These are phyloP conservation scores for Nothophytophthora sp. DNA, from an alignment of 352 stramenopile species.

Conservation along the genomic window DNA sequence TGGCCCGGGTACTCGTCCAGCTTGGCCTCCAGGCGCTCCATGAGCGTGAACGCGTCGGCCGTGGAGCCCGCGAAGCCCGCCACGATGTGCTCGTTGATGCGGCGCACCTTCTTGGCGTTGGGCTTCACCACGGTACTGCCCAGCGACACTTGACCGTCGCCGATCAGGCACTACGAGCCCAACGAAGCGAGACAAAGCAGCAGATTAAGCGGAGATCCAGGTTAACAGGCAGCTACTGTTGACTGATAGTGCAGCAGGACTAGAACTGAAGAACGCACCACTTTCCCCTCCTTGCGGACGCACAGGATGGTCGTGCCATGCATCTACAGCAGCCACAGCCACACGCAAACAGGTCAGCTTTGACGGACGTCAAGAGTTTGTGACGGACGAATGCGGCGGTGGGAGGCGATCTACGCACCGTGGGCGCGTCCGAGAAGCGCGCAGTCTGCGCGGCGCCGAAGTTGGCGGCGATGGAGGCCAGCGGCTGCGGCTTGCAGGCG, in stretches of 20 bases:
- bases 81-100: constrained; percentile 94
- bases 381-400: too few relatives aligned
- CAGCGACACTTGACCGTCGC: constrained; percentile 98
- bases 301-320: constrained; percentile 98
- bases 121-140: constrained; percentile 96
- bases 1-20: constrained; percentile 98
- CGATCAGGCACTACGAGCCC: constrained; percentile 91
- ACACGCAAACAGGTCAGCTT: not conserved
- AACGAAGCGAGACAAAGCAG: not conserved
- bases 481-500: constrained; percentile 12
- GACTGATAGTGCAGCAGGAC: not conserved
- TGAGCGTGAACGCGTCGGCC: constrained; percentile 98
- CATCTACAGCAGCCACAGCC: constrained; percentile 48
- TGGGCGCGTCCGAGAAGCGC: constrained; percentile 57
- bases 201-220: too few relatives aligned
- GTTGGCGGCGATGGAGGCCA: constrained; percentile 14
- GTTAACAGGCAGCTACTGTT: too few relatives aligned
- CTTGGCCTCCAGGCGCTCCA: constrained; percentile 98
- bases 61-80: constrained; percentile 97
- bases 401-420: too few relatives aligned
- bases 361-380: too few relatives aligned
- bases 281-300: constrained; percentile 97
- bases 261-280: constrained; percentile 64
- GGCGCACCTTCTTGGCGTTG: constrained; percentile 98
- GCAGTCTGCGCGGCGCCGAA: constrained; percentile 19